Conservation (phyloP, 2,329 filamentous ascomycete genomes). For the Ascochyta lentis region DNA sequence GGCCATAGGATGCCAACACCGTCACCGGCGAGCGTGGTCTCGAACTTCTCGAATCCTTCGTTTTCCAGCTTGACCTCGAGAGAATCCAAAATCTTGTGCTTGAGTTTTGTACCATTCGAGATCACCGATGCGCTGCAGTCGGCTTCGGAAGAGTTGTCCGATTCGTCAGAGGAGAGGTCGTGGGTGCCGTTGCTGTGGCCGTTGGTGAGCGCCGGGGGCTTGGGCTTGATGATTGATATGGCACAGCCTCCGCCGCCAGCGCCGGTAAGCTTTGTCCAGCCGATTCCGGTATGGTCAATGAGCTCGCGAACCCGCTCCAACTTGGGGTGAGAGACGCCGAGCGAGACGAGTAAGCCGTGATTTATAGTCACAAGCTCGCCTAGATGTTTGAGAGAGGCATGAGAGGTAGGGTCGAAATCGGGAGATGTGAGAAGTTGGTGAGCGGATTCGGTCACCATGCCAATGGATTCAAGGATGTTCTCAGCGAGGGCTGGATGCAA, state of each 20-base stretch:
- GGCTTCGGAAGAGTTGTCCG: slow-evolving; percentile 33
- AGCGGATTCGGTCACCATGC: slow-evolving; percentile 70
- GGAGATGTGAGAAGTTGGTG: slow-evolving; percentile 63
- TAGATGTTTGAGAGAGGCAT: slow-evolving; percentile 71
- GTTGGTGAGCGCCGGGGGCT: slow-evolving; percentile 54
- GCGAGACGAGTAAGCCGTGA: slow-evolving; percentile 86
- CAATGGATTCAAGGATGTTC: slow-evolving; percentile 83
- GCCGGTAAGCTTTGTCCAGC: slow-evolving; percentile 97
- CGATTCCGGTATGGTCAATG: slow-evolving; percentile 80
- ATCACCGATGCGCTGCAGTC: slow-evolving; percentile 41
- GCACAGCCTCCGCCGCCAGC: slow-evolving; percentile 95
- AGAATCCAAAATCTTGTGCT: slow-evolving; percentile 57
- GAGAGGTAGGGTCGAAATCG: slow-evolving; percentile 70
- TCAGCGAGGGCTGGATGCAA: slow-evolving; percentile 79
- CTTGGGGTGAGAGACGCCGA: slow-evolving; percentile 93
- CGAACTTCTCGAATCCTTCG: slow-evolving; percentile 79
- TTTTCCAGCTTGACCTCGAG: slow-evolving; percentile 66
- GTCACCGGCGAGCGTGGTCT: slow-evolving; percentile 89
- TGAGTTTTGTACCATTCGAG: slow-evolving; percentile 42
- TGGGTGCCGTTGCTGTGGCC: slow-evolving; percentile 43
- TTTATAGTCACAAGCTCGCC: slow-evolving; percentile 93
- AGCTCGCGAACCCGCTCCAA: slow-evolving; percentile 91
- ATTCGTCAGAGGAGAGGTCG: slow-evolving; percentile 32
- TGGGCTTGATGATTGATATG: slow-evolving; percentile 84
- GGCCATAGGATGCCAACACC: slow-evolving; percentile 95